Conservation (phyloP, 129 eudicot species). For the Artemisia annua region DNA sequence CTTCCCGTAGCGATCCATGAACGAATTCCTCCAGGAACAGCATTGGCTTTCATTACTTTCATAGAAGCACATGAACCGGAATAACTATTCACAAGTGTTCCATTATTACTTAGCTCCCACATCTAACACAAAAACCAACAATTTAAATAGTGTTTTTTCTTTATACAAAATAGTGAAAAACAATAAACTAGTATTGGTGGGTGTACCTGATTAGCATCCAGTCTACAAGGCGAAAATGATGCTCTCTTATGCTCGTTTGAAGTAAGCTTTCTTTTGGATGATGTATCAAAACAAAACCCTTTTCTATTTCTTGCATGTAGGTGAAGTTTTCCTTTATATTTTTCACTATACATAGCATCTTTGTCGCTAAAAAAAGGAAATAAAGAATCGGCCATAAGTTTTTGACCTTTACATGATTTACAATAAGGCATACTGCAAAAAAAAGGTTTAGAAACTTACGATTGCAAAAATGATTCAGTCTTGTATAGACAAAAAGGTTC, state of each 20-base stretch:
- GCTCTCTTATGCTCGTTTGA: constrained; percentile 56
- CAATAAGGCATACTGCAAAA: not conserved
- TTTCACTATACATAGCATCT: constrained; percentile 27
- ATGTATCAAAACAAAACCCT: constrained; percentile 68
- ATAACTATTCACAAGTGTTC: constrained; percentile 79
- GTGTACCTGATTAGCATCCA: constrained; percentile 73
- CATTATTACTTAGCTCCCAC: constrained; percentile 74
- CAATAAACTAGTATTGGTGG: not conserved
- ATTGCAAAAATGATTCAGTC: constrained; percentile 40
- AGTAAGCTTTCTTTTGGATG: constrained; percentile 57
- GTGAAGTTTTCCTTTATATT: constrained; percentile 49
- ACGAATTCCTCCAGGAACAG: constrained; percentile 53
- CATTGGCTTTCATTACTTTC: constrained; percentile 38
- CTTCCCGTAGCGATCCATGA: constrained; percentile 88
- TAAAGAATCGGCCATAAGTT: not conserved
- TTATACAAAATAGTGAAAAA: not conserved
- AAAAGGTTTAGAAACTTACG: constrained; percentile 48
- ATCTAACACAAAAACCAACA: constrained; percentile 43
- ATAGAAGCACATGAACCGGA: constrained; percentile 82
- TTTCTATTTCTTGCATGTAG: constrained; percentile 39
- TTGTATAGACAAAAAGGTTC: constrained; percentile 77
- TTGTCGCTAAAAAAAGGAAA: constrained; percentile 51
- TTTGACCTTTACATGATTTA: not conserved
- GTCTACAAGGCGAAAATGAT: constrained; percentile 64
- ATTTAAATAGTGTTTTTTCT: not conserved